Conservation (phyloP, 1,139 yeast species). For the Debaryomycetaceae sp. region DNA sequence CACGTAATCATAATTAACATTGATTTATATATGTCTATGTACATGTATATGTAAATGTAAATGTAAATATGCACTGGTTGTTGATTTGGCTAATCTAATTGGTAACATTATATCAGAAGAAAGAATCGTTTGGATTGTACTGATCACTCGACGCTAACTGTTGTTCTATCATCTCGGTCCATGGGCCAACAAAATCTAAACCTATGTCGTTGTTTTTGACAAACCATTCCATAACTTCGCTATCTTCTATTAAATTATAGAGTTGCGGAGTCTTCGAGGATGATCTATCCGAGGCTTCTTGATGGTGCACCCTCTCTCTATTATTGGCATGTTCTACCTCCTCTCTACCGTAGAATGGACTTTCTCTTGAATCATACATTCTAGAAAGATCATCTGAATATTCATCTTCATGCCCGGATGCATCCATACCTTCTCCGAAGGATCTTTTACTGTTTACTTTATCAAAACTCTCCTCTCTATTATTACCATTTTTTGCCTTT, state of each 20-base stretch:
- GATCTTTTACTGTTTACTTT: not conserved
- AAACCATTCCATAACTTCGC: conserved; percentile 71
- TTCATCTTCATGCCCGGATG: not conserved
- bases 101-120: conserved; percentile 1
- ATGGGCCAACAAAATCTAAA: conserved; percentile 81
- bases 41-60: not conserved
- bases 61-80: not conserved
- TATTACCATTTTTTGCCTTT: conserved; percentile 18
- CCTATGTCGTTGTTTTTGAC: conserved; percentile 65
- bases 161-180: conserved; percentile 83
- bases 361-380: not conserved
- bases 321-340: not conserved
- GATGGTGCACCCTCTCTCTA: not conserved
- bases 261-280: conserved; percentile 12
- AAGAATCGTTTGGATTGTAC: conserved; percentile 27
- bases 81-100: not conserved
- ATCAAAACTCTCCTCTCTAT: conserved; percentile 9
- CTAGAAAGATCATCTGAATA: not conserved
- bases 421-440: not conserved
- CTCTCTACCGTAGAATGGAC: not conserved
- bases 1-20: not conserved
- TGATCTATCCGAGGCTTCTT: not conserved
- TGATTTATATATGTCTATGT: not conserved
- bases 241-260: conserved; percentile 36
- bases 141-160: conserved; percentile 38